Base-by-base conservation (phyloP, 2,329 filamentous ascomycete species). In the Exserohilum rostratum region DNA sequence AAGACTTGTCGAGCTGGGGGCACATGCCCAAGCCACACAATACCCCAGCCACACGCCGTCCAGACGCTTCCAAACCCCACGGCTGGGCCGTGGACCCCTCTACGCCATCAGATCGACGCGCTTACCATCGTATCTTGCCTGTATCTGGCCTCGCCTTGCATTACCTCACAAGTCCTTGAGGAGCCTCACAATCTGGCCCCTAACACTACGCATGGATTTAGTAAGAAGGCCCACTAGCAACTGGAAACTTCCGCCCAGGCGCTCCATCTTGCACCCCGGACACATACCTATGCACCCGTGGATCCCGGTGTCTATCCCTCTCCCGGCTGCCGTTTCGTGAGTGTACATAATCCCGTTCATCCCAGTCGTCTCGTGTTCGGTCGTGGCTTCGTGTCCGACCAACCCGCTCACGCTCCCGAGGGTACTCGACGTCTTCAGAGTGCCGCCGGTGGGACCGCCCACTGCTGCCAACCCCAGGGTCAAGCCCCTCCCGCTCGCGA, bases 251-350 rank as follows among this genome's bases (percentile, higher is more conserved):
- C 18, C 71, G 46, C 37, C 73, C 72, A 38, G 67, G 62, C 18
- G 72, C 70, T n/a, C 72, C 72, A 46, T 73, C 68, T 55, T 71
- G 65, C 46, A 72, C 68, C 9, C 70, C 67, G 20, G 60, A 47
- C 46, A 74, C 70, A 68, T 74, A 73, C 58, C 72, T 63, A 49
- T 72, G 69, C 53, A 57, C 56, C 22, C 64, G 64, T 15, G 62
- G 56, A 46, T 70, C 65, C 47, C 62, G 61, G 5, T 66, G 57
- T 35, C 60, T 50, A 18, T 62, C 51, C 34, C 57, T 51, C 17
- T 57, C 64, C 12, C 62, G 59, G 29, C 61, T 58, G 2, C 45
- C 46, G 15, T 62, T 60, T 51, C 61, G 37, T 25, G 25, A 27
- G 3, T 44, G 20, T 20, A 34, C 43, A 25, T 46, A 46, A 11